Conservation (phyloP, 495 filamentous ascomycete genomes). For the Tuber aestivum region DNA sequence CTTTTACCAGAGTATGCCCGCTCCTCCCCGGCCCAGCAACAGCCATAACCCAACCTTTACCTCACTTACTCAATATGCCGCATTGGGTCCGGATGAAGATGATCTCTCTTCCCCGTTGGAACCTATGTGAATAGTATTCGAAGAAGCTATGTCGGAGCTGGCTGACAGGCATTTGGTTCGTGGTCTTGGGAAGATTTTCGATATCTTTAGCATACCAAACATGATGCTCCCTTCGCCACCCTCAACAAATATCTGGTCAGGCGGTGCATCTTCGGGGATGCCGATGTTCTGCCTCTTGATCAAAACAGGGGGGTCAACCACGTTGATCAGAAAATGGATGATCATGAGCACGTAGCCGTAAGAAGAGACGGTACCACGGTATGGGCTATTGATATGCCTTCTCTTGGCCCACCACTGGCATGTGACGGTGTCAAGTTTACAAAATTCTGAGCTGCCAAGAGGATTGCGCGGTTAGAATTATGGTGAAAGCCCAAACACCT, state of each 20-base stretch:
- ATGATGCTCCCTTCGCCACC: constrained; percentile 30
- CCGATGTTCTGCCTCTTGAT: constrained; percentile 62
- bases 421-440: constrained; percentile 1
- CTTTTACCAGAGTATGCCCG: constrained; percentile 48
- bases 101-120: constrained; percentile 65
- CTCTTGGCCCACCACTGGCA: constrained; percentile 64
- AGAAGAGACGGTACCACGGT: constrained; percentile 71
- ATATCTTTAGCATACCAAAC: constrained; percentile 37
- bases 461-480: neutral
- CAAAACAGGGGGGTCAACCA: constrained; percentile 68
- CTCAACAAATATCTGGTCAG: constrained; percentile 39
- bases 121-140: constrained; percentile 67
- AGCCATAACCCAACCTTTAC: constrained; percentile 72
- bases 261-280: constrained; percentile 21
- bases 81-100: constrained; percentile 64
- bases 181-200: constrained; percentile 11
- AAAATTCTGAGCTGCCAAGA: neutral
- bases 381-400: constrained; percentile 73
- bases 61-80: constrained; percentile 62
- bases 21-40: constrained; percentile 47
- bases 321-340: constrained; percentile 77
- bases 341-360: constrained; percentile 87
- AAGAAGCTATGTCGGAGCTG: constrained; percentile 69
- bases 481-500: constrained; percentile 45
- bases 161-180: constrained; percentile 48